Percentiles rank a stretch among this genome's conserved stretches.
Conservation (phyloP, 2,329 filamentous ascomycete genomes). For the Pseudogymnoascus sp. region DNA sequence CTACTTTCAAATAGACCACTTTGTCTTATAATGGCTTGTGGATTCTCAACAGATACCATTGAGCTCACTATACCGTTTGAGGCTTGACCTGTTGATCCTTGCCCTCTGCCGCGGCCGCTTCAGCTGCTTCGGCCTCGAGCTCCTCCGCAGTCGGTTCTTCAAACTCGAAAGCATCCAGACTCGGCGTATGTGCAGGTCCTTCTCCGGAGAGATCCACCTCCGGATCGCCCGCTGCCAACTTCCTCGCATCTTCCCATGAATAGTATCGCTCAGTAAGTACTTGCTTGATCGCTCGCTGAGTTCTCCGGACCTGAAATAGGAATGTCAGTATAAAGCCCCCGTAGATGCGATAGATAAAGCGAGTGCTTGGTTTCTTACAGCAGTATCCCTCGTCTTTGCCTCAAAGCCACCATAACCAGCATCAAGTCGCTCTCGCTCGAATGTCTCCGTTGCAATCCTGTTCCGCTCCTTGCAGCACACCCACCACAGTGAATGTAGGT, state of each 20-base stretch:
- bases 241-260: slow-evolving; percentile 69
- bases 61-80: not conserved
- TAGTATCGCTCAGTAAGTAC: slow-evolving; percentile 81
- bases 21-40: slow-evolving; percentile 9
- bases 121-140: slow-evolving; percentile 4
- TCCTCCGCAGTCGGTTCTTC: slow-evolving; percentile 17
- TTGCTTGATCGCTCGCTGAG: slow-evolving; percentile 76
- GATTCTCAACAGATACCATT: not conserved
- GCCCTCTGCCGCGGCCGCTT: not conserved
- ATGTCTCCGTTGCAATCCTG: slow-evolving; percentile 66
- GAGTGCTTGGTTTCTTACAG: slow-evolving; percentile 44
- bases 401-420: slow-evolving; percentile 68
- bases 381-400: slow-evolving; percentile 49
- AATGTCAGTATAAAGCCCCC: slow-evolving; percentile 14
- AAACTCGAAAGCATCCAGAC: slow-evolving; percentile 19
- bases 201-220: slow-evolving; percentile 46
- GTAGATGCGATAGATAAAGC: slow-evolving; percentile 17
- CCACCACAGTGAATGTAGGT: slow-evolving; percentile 91
- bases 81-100: slow-evolving; percentile 3
- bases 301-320: slow-evolving; percentile 55
- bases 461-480: slow-evolving; percentile 87
- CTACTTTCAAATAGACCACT: not conserved
- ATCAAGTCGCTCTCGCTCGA: slow-evolving; percentile 58
- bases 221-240: slow-evolving; percentile 55
- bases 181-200: slow-evolving; percentile 24